A percentile compares a stretch with the other conserved stretches of the same genome.
These are phyloP conservation scores for Dendrobium huoshanense DNA, from an alignment of 106 monocot genomes.

Conservation along the genomic window DNA sequence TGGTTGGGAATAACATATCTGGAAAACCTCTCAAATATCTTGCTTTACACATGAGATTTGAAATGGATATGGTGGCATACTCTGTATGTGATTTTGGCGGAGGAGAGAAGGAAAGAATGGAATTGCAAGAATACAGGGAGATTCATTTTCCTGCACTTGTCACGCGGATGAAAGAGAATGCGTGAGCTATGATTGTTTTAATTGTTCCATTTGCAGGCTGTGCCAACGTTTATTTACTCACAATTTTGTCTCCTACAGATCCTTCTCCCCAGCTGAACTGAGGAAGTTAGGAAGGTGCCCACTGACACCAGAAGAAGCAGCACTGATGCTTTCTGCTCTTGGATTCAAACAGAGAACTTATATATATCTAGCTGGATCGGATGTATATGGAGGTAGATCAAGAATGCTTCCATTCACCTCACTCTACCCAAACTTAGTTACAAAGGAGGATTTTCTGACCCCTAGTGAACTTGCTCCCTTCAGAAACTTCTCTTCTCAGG, in stretches of 20 bases:
- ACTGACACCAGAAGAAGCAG: slow-evolving; percentile 70
- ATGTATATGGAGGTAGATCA: slow-evolving; percentile 53
- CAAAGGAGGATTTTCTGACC: slow-evolving; percentile 62
- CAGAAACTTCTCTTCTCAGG: slow-evolving; percentile 61
- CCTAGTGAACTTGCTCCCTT: slow-evolving; percentile 54
- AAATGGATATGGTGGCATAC: slow-evolving; percentile 96
- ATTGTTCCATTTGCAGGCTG: not conserved
- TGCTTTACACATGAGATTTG: slow-evolving; percentile 88
- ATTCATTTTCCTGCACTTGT: slow-evolving; percentile 74
- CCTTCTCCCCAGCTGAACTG: slow-evolving; percentile 42
- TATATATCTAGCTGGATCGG: slow-evolving; percentile 68
- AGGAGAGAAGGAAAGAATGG: slow-evolving; percentile 55
- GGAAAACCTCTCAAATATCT: slow-evolving; percentile 47
- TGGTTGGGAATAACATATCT: slow-evolving; percentile 1
- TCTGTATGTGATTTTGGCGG: slow-evolving; percentile 86
- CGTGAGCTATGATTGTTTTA: slow-evolving; percentile 20
- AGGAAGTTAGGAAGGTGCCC: slow-evolving; percentile 64
- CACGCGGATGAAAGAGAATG: slow-evolving; percentile 27
- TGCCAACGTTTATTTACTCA: not conserved
- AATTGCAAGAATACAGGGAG: slow-evolving; percentile 80
- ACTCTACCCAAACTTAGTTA: slow-evolving; percentile 58
- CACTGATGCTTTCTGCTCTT: slow-evolving; percentile 56
- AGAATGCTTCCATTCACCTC: slow-evolving; percentile 43
- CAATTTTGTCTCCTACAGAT: slow-evolving; percentile 19
- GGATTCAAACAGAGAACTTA: slow-evolving; percentile 44